Conservation (phyloP, 2,329 filamentous ascomycete genomes). For the Chaetomium olivaceum region DNA sequence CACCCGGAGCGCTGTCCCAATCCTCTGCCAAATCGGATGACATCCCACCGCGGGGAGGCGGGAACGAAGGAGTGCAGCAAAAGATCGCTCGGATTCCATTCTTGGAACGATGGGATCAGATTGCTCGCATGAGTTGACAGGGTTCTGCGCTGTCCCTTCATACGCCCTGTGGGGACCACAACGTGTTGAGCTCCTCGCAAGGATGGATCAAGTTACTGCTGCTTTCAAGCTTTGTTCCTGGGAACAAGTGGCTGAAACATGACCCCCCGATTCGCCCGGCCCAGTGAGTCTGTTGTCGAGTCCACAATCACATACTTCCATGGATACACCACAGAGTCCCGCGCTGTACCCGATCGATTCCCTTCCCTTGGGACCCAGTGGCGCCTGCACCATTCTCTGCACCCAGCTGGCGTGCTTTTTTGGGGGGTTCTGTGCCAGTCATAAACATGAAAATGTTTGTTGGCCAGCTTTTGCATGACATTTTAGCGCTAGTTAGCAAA, state of each 20-base stretch:
- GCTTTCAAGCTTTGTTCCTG: neutral
- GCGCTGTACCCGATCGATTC: constrained; percentile 10
- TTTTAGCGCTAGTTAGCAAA: neutral
- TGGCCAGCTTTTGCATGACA: neutral
- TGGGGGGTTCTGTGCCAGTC: neutral
- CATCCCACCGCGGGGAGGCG: constrained; percentile 1
- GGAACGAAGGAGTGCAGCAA: neutral
- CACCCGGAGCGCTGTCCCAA: neutral
- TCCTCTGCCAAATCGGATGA: constrained; percentile 25
- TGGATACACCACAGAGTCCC: neutral
- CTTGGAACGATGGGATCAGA: constrained; percentile 14
- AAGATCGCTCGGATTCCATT: neutral
- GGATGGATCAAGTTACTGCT: neutral
- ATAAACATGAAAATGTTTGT: neutral
- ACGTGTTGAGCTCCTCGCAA: neutral
- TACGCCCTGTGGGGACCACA: neutral
- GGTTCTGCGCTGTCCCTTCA: neutral
- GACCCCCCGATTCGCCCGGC: constrained; percentile 2
- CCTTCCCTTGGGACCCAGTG: neutral
- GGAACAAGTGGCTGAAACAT: constrained; percentile 1
- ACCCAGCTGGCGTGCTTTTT: neutral
- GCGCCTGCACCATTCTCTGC: neutral
- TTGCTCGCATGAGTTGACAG: neutral
- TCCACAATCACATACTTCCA: neutral
- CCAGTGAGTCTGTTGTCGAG: neutral